These are phyloP conservation scores for Ochromonas danica DNA, from an alignment of 108 stramenopile species.

Conservation along the genomic window DNA sequence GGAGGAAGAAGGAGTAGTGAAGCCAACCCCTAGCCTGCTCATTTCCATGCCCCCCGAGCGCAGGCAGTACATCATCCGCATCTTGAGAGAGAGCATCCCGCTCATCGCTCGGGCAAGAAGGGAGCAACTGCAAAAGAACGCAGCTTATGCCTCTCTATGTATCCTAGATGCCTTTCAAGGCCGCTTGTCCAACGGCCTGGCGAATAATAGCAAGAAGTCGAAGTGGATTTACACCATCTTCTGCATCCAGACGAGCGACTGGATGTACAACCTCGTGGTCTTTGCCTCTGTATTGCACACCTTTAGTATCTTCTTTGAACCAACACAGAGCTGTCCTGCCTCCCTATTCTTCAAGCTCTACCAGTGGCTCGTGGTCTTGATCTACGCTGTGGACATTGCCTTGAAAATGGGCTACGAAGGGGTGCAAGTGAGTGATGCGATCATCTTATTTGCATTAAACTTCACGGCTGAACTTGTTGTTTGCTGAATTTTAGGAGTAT, in stretches of 20 bases:
- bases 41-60: neutral
- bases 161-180: slow-evolving; percentile 30
- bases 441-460: too few relatives aligned
- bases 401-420: slow-evolving; percentile 49
- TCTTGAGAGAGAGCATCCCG: slow-evolving; percentile 5
- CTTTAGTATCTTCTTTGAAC: slow-evolving; percentile 29
- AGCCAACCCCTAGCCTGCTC: too few relatives aligned
- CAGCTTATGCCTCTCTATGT: slow-evolving; percentile 30
- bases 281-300: slow-evolving; percentile 7
- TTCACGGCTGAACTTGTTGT: slow-evolving; percentile 38
- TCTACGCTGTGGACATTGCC: slow-evolving; percentile 43
- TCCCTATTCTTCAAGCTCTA: neutral
- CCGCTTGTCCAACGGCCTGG: slow-evolving; percentile 25
- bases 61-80: neutral
- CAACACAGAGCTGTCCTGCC: neutral
- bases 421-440: slow-evolving; percentile 32
- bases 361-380: slow-evolving; percentile 35
- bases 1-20: too few relatives aligned
- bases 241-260: slow-evolving; percentile 26
- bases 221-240: slow-evolving; percentile 19
- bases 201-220: slow-evolving; percentile 36
- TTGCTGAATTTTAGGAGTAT: slow-evolving; percentile 33
- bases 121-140: neutral
- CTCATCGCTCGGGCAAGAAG: neutral
- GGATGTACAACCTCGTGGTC: neutral